These are phyloP conservation scores for Leccinum subgranulosum DNA, from an alignment of 768 basidiomycete species.

Conservation along the genomic window DNA sequence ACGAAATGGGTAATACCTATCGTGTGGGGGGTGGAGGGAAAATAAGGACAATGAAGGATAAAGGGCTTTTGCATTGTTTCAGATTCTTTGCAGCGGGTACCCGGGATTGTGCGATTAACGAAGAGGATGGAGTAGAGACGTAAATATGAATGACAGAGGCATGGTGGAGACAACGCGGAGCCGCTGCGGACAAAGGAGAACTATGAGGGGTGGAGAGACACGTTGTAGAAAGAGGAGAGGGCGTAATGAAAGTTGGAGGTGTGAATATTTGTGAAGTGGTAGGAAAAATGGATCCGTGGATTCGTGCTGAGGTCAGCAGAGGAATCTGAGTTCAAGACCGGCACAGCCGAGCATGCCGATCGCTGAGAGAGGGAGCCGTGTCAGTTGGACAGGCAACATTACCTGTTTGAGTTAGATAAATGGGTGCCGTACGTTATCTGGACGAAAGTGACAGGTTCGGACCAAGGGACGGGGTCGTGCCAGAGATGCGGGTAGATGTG, in stretches of 20 bases:
- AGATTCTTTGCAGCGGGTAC: neutral
- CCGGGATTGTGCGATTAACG: conserved; percentile 15
- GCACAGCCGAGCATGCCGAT: conserved; percentile 31
- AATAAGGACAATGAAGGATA: neutral
- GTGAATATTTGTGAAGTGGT: neutral
- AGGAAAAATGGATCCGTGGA: conserved; percentile 7
- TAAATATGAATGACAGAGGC: conserved; percentile 22
- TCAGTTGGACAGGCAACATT: conserved; percentile 33
- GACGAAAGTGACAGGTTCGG: conserved; percentile 13
- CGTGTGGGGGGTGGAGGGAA: conserved; percentile 1
- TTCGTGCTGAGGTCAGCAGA: conserved; percentile 24
- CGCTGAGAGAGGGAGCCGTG: conserved; percentile 27
- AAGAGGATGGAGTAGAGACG: conserved; percentile 7
- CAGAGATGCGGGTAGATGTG: conserved; percentile 25
- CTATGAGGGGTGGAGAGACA: conserved; percentile 14
- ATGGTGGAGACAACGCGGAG: conserved; percentile 3
- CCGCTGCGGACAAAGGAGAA: conserved; percentile 6
- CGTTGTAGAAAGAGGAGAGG: conserved; percentile 13
- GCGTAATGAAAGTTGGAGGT: conserved; percentile 12
- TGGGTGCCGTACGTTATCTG: conserved; percentile 30
- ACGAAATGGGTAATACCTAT: neutral
- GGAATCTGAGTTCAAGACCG: conserved; percentile 18
- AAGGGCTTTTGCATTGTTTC: conserved; percentile 5
- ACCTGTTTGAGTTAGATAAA: conserved; percentile 30
- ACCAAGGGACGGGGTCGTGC: conserved; percentile 10